phyloP scores from a whole-genome alignment of 768 basidiomycete genomes.

The Gloeostereum incarnatum region DNA sequence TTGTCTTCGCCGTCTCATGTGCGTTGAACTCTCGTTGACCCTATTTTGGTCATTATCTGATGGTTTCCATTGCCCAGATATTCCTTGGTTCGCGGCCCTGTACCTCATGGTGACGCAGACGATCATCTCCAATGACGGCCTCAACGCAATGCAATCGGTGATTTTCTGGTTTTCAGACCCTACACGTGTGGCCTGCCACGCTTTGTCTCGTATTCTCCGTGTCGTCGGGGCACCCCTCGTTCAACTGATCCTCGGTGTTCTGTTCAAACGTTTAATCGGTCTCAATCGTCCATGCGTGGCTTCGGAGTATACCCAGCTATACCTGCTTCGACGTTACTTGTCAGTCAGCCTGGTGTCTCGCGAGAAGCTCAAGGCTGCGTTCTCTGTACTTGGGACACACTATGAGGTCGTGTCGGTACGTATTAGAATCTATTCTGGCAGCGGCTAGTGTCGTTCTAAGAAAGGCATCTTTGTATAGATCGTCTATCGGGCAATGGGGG shows the following conservation, averaged over 20 bases:
- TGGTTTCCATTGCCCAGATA: slow-evolving; percentile 14
- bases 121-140: slow-evolving; percentile 12
- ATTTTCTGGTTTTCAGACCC: slow-evolving; percentile 34
- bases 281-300: slow-evolving; percentile 21
- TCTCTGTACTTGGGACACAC: slow-evolving; percentile 34
- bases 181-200: slow-evolving; percentile 27
- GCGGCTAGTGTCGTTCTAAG: not conserved
- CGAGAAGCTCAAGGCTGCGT: slow-evolving; percentile 22
- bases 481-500: slow-evolving; percentile 37
- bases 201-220: slow-evolving; percentile 27
- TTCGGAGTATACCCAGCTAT: slow-evolving; percentile 18
- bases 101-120: slow-evolving; percentile 28
- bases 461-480: slow-evolving; percentile 13
- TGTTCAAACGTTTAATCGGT: slow-evolving; percentile 31
- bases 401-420: slow-evolving; percentile 35
- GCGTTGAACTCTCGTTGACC: not conserved
- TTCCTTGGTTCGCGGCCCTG: slow-evolving; percentile 32
- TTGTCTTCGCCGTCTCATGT: slow-evolving; percentile 25
- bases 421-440: not conserved
- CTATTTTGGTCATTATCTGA: not conserved
- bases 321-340: slow-evolving; percentile 27
- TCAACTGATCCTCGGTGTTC: slow-evolving; percentile 26
- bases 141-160: slow-evolving; percentile 28
- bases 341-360: slow-evolving; percentile 27
- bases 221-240: slow-evolving; percentile 26